phyloP scores from a whole-genome alignment of 371 early-diverging fungal genomes.

The Mortierella sp. region DNA sequence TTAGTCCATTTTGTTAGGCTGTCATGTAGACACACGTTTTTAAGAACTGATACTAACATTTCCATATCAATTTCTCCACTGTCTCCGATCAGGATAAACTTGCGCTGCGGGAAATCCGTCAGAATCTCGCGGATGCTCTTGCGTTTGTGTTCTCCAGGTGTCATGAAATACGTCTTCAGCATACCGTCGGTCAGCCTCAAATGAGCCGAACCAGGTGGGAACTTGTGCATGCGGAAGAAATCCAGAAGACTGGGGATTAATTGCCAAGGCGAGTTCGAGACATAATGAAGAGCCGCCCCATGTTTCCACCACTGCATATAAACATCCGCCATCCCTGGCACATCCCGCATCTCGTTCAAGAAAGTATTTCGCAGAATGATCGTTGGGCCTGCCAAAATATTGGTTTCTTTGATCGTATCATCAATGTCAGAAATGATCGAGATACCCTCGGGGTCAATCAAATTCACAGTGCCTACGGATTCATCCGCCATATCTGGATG shows the following conservation, averaged over 20 bases:
- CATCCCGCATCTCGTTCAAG: slow-evolving; percentile 64
- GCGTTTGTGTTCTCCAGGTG: slow-evolving; percentile 61
- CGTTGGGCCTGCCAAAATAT: slow-evolving; percentile 77
- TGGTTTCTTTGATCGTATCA: slow-evolving; percentile 75
- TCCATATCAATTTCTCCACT: slow-evolving; percentile 93
- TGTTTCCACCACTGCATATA: slow-evolving; percentile 65
- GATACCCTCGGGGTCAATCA: slow-evolving; percentile 64
- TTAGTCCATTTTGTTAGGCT: not conserved
- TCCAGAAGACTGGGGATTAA: slow-evolving; percentile 77
- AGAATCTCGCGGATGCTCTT: slow-evolving; percentile 59
- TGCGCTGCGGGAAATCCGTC: slow-evolving; percentile 82
- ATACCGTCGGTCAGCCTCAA: slow-evolving; percentile 67
- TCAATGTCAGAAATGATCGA: slow-evolving; percentile 75
- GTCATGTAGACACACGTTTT: not conserved
- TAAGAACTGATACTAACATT: slow-evolving; percentile 55
- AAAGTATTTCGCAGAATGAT: slow-evolving; percentile 81
- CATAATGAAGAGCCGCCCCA: slow-evolving; percentile 90
- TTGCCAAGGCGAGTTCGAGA: slow-evolving; percentile 93
- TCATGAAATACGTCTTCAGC: slow-evolving; percentile 57
- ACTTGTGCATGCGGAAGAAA: slow-evolving; percentile 76
- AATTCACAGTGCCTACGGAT: slow-evolving; percentile 60
- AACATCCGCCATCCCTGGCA: slow-evolving; percentile 59
- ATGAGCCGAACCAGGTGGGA: slow-evolving; percentile 88
- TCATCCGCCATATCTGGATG: slow-evolving; percentile 36
- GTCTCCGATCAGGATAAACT: slow-evolving; percentile 92